These are phyloP conservation scores for Penicillium macrosclerotiorum DNA, from an alignment of 495 filamentous ascomycete genomes.

Conservation along the genomic window DNA sequence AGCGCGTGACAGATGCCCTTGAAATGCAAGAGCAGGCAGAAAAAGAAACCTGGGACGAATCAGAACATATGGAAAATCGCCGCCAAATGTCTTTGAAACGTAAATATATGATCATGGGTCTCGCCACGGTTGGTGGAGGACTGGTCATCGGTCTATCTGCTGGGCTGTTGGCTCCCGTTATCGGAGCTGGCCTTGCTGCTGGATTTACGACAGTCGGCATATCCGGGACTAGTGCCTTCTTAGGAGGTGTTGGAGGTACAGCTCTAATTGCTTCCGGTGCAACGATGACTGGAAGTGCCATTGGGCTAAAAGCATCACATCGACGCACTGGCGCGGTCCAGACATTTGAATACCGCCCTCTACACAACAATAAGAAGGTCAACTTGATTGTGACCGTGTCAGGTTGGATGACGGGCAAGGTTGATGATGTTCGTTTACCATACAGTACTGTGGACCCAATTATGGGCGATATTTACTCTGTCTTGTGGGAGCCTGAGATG, in stretches of 20 bases:
- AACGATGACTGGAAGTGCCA: slow-evolving; percentile 79
- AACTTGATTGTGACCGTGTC: slow-evolving; percentile 95
- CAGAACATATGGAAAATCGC: slow-evolving; percentile 87
- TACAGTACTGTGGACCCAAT: slow-evolving; percentile 95
- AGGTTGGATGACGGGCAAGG: slow-evolving; percentile 98
- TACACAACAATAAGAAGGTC: slow-evolving; percentile 96
- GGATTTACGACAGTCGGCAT: slow-evolving; percentile 96
- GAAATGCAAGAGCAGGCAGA: slow-evolving; percentile 94
- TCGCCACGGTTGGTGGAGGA: slow-evolving; percentile 93
- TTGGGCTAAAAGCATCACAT: slow-evolving; percentile 80
- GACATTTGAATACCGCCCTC: slow-evolving; percentile 93
- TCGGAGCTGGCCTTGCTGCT: slow-evolving; percentile 90
- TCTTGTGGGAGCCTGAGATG: slow-evolving; percentile 99
- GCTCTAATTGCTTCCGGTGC: slow-evolving; percentile 90
- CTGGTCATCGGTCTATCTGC: slow-evolving; percentile 95
- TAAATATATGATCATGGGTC: slow-evolving; percentile 90
- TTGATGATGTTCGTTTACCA: slow-evolving; percentile 92
- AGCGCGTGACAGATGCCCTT: slow-evolving; percentile 92
- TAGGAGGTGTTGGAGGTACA: slow-evolving; percentile 89
- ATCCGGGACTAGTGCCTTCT: slow-evolving; percentile 80
- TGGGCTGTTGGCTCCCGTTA: slow-evolving; percentile 87
- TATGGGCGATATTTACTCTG: slow-evolving; percentile 98
- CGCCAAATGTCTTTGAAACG: slow-evolving; percentile 75
- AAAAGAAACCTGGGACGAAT: slow-evolving; percentile 96
- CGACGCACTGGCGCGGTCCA: slow-evolving; percentile 85